Evolutionary conservation across 345 rosid genomes (phyloP).

Genomic region (Litchi chinensis): DNA sequence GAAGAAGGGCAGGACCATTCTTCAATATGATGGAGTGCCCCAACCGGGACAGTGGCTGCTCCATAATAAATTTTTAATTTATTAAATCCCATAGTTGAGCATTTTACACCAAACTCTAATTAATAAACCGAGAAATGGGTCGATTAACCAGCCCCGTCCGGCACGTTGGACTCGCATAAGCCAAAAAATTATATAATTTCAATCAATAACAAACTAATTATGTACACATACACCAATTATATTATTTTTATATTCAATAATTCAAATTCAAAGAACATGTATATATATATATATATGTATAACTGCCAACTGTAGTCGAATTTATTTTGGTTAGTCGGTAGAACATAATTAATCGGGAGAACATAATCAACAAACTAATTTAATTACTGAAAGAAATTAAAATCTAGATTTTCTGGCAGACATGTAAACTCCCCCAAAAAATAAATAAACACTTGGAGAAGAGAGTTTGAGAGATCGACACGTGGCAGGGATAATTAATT

Average conservation of each 20-base stretch:
- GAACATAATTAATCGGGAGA: neutral
- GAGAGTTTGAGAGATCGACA: neutral
- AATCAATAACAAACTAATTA: neutral
- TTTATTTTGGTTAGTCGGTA: slow-evolving; percentile 9
- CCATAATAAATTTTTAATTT: too few relatives aligned
- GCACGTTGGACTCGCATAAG: slow-evolving; percentile 22
- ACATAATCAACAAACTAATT: too few relatives aligned
- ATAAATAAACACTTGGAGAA: neutral
- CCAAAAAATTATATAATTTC: neutral
- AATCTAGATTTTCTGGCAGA: neutral
- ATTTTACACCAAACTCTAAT: slow-evolving; percentile 31
- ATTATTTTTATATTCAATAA: neutral
- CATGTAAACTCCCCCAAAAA: neutral
- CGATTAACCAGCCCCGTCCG: slow-evolving; percentile 11
- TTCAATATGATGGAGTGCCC: too few relatives aligned
- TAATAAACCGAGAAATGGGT: slow-evolving; percentile 4
- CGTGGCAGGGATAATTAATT: neutral
- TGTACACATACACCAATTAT: neutral
- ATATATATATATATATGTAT: neutral
- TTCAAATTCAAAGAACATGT: neutral
- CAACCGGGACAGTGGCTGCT: too few relatives aligned
- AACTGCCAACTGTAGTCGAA: slow-evolving; percentile 13
- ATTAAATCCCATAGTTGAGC: slow-evolving; percentile 5
- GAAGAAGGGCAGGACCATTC: too few relatives aligned
- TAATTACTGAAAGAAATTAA: neutral